phyloP scores from a whole-genome alignment of 2,329 filamentous ascomycete species.

The Ceratocystis eucalypticola region DNA sequence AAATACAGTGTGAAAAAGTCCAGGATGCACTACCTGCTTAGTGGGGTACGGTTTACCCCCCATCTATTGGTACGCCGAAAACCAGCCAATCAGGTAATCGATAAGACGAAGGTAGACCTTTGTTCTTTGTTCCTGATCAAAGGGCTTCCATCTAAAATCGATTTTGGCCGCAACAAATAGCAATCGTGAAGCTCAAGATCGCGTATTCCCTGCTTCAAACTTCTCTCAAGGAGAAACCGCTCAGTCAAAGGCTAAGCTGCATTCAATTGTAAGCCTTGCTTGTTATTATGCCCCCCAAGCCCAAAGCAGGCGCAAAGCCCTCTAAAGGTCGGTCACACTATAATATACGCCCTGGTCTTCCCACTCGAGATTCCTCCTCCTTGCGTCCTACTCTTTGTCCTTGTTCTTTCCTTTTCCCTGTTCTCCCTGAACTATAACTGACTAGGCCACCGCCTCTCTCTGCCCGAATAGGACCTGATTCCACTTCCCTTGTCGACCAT shows the following conservation, averaged over 20 bases:
- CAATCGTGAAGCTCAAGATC: background rate
- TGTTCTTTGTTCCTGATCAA: background rate
- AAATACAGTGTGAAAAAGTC: background rate
- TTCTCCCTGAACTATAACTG: too few species aligned
- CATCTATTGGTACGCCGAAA: background rate
- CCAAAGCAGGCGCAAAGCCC: slow-evolving; percentile 28
- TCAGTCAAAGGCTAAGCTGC: background rate
- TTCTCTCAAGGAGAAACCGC: background rate
- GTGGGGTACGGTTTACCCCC: background rate
- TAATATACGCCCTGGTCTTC: background rate
- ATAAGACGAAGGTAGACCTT: background rate
- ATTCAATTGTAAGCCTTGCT: slow-evolving; percentile 2
- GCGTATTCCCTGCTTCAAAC: background rate
- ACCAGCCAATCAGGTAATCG: background rate
- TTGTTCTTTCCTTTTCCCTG: background rate
- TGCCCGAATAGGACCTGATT: slow-evolving; percentile 24
- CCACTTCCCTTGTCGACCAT: slow-evolving; percentile 18
- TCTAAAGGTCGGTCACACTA: slow-evolving; percentile 21
- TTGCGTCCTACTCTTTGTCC: background rate
- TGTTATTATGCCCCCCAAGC: slow-evolving; percentile 28
- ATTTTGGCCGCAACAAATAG: background rate
- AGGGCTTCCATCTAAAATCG: background rate
- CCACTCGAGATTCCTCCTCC: background rate
- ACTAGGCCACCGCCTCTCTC: background rate
- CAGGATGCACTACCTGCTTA: background rate